A percentile compares a stretch with the other conserved stretches of the same genome.
These are phyloP conservation scores for Stipa capillata DNA, from an alignment of 176 grass and related monocot genomes.

Conservation along the genomic window DNA sequence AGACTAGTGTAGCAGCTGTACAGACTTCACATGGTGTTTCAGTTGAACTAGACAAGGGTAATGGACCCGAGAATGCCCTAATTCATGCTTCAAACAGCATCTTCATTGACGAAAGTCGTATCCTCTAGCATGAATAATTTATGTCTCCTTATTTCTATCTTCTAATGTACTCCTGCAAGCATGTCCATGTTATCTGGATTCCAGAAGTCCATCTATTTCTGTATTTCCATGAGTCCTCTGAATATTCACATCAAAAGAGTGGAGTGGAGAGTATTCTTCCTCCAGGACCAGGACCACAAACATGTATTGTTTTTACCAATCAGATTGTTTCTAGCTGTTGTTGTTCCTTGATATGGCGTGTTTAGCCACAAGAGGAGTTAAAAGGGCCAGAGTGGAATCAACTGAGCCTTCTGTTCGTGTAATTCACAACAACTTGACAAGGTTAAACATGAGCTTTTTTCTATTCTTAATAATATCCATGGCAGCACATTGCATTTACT, in stretches of 20 bases:
- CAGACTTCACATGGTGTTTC: constrained; percentile 7
- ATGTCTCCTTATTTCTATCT: constrained; percentile 7
- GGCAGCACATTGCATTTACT: neutral
- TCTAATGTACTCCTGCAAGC: neutral
- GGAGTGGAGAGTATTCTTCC: neutral
- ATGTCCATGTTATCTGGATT: neutral
- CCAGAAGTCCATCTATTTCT: neutral
- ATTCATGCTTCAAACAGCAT: constrained; percentile 3
- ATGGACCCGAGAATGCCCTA: neutral
- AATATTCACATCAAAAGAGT: neutral
- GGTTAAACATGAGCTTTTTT: constrained; percentile 23
- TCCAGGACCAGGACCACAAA: neutral
- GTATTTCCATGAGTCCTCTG: neutral
- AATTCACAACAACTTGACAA: constrained; percentile 66
- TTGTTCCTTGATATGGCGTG: constrained; percentile 58
- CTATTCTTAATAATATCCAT: neutral
- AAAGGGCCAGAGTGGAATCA: constrained; percentile 57
- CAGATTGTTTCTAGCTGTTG: neutral
- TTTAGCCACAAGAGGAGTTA: constrained; percentile 67
- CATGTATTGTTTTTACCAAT: neutral
- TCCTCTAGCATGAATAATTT: constrained; percentile 41
- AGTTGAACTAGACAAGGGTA: neutral
- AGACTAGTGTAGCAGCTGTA: constrained; percentile 15
- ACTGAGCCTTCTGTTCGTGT: constrained; percentile 61
- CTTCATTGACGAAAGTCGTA: constrained; percentile 56